Evolutionary conservation across 2,329 filamentous ascomycete species (phyloP), one percentile per base, ranked within the genome.

Genomic region (Colletotrichum liaoningense): DNA sequence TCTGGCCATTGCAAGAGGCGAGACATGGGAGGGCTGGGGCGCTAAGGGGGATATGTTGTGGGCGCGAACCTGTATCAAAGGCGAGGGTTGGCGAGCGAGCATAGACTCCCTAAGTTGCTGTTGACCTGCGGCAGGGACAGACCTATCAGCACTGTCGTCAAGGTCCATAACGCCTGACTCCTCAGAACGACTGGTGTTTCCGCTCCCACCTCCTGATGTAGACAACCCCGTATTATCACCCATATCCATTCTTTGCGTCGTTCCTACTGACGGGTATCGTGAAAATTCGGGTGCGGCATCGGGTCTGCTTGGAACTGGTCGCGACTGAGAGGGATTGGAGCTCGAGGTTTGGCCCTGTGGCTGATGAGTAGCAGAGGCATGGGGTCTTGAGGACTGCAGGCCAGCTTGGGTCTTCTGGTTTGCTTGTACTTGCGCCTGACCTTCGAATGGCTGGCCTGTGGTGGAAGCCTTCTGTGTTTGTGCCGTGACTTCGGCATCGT

Each of bases 41-140:
- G 94, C 94, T 79, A 93, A 84, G 55, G 93, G 93, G 46, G 91
- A 92, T 63, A 92, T 89, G 78, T 95, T 92, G 80, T 95, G 93
- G 77, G 91, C 92, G 79, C 91, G 91, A 77, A 74, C 63, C 35
- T 73, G 69, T n/a, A 95, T 87, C 71, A 95, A 85, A 65, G 91
- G 91, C 74, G 93, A 88, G 64, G 89, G 83, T 76, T 81, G 85
- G 77, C 79, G 82, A 75, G 66, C 46, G 46, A 69, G 57, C 28
- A 71, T 26, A 42, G 69, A 70, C 30, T 68, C 74, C 49, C 65
- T 66, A 33, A 65, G 73, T 38, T 59, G 69, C 49, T 67, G 69
- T 55, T 52, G 73, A 35, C 56, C 63, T 67, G 66, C 54, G 35
- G 57, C 33, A 49, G 65, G 73, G n/a, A 75, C 66, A 64, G 72